Conservation (phyloP, 2,329 filamentous ascomycete genomes). For the Huntiella moniliformis region DNA sequence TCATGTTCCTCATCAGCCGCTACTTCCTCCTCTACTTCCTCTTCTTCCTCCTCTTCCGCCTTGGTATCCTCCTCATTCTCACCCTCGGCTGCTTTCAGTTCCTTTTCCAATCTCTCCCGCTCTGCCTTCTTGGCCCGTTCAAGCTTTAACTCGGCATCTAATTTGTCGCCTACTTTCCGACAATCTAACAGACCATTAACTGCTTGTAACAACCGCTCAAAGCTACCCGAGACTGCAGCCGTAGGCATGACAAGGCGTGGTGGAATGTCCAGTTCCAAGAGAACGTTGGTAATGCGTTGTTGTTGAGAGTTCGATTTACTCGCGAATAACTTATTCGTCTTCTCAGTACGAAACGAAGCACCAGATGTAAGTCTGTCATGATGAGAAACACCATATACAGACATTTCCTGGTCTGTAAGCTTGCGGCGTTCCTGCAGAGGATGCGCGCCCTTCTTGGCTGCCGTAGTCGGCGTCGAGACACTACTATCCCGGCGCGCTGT, state of each 20-base stretch:
- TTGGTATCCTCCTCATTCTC: conserved; percentile 2
- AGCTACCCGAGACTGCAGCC: conserved; percentile 48
- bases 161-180: conserved; percentile 56
- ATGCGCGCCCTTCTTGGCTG: conserved; percentile 19
- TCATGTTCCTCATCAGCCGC: conserved; percentile 19
- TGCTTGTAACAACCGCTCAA: conserved; percentile 49
- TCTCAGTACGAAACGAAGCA: conserved; percentile 76
- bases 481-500: conserved; percentile 26
- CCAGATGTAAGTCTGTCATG: conserved; percentile 74
- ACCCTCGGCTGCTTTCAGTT: not conserved
- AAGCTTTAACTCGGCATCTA: conserved; percentile 50
- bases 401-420: conserved; percentile 57
- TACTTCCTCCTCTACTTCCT: conserved; percentile 14
- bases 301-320: conserved; percentile 63
- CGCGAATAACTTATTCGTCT: conserved; percentile 57
- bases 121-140: conserved; percentile 38
- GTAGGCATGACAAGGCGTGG: conserved; percentile 57
- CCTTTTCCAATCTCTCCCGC: conserved; percentile 23
- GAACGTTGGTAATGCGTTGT: conserved; percentile 51
- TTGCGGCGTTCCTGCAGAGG: conserved; percentile 37
- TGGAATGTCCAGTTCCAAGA: conserved; percentile 54
- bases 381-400: conserved; percentile 64
- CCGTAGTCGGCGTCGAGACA: conserved; percentile 20
- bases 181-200: conserved; percentile 54
- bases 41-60: not conserved